Conservation (phyloP, 1,284 basidiomycete species). For the Golubevia pallescens region DNA sequence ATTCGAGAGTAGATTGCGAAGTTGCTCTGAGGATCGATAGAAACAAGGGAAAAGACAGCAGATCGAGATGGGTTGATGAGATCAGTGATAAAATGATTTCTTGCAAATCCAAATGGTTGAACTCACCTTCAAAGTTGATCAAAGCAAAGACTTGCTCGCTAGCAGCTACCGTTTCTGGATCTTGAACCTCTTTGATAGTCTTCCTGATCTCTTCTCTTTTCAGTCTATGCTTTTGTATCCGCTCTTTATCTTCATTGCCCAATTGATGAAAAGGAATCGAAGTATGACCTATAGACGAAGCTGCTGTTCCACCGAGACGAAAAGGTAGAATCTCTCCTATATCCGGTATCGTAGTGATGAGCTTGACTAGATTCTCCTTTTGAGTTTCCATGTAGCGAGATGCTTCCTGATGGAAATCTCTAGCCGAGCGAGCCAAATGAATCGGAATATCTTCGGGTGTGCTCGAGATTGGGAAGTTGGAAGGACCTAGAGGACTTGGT, state of each 20-base stretch:
- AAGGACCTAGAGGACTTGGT: too few species aligned
- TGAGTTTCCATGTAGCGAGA: too few species aligned
- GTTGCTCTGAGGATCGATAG: not conserved
- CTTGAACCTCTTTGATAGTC: not conserved
- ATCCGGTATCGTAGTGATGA: too few species aligned
- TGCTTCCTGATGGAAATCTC: too few species aligned
- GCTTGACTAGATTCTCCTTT: too few species aligned
- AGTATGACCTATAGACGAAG: not conserved
- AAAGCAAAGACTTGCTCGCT: not conserved
- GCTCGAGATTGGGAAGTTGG: too few species aligned
- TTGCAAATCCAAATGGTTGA: not conserved
- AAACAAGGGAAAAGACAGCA: not conserved
- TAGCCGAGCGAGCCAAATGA: too few species aligned
- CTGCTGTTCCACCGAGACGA: too few species aligned
- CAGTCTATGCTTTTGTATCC: not conserved
- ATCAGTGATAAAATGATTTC: too few species aligned
- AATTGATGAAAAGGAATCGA: not conserved
- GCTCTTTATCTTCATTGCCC: not conserved
- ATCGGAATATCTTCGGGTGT: too few species aligned
- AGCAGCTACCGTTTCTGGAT: not conserved
- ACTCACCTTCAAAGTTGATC: not conserved
- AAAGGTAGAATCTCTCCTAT: too few species aligned
- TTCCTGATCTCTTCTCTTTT: not conserved
- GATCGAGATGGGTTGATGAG: not conserved
- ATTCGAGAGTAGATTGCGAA: not conserved